A percentile compares a stretch with the other conserved stretches of the same genome.
Evolutionary conservation across 2,329 filamentous ascomycete species (phyloP).

Genomic region (Fusarium brevicatenulatum): DNA sequence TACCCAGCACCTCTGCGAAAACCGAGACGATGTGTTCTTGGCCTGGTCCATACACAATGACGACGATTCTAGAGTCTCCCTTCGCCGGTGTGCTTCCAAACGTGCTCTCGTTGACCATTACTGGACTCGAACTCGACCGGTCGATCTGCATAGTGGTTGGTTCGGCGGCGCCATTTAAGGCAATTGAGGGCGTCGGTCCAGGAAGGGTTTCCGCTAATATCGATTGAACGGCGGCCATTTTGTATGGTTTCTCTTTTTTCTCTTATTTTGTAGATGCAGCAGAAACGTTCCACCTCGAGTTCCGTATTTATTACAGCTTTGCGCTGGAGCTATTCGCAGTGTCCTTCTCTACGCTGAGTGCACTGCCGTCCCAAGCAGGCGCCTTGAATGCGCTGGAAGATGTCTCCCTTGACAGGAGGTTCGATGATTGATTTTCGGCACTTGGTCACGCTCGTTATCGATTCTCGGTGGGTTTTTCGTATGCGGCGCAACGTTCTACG

Average conservation of each 20-base stretch:
- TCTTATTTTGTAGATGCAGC: background rate
- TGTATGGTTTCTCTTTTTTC: background rate
- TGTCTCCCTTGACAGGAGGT: background rate
- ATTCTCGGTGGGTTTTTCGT: background rate
- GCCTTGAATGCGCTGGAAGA: slow-evolving; percentile 12
- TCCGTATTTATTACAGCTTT: slow-evolving; percentile 9
- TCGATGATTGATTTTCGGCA: background rate
- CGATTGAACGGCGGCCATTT: slow-evolving; percentile 55
- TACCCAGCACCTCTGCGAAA: slow-evolving; percentile 82
- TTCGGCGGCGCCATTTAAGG: slow-evolving; percentile 41
- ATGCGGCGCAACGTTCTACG: slow-evolving; percentile 4
- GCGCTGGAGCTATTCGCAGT: slow-evolving; percentile 21
- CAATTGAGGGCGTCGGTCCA: slow-evolving; percentile 39
- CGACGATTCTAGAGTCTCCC: slow-evolving; percentile 68
- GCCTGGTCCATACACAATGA: slow-evolving; percentile 75
- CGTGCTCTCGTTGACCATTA: slow-evolving; percentile 51
- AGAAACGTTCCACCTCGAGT: slow-evolving; percentile 6
- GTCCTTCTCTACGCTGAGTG: slow-evolving; percentile 11
- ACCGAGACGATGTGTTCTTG: slow-evolving; percentile 79
- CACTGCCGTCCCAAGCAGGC: slow-evolving; percentile 21
- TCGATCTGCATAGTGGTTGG: slow-evolving; percentile 49
- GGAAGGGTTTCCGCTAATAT: slow-evolving; percentile 49
- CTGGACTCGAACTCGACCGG: slow-evolving; percentile 48
- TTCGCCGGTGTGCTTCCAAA: slow-evolving; percentile 59
- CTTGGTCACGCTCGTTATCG: background rate